These are phyloP conservation scores for Microbotryum saponariae DNA, from an alignment of 1,284 basidiomycete genomes.

Conservation along the genomic window DNA sequence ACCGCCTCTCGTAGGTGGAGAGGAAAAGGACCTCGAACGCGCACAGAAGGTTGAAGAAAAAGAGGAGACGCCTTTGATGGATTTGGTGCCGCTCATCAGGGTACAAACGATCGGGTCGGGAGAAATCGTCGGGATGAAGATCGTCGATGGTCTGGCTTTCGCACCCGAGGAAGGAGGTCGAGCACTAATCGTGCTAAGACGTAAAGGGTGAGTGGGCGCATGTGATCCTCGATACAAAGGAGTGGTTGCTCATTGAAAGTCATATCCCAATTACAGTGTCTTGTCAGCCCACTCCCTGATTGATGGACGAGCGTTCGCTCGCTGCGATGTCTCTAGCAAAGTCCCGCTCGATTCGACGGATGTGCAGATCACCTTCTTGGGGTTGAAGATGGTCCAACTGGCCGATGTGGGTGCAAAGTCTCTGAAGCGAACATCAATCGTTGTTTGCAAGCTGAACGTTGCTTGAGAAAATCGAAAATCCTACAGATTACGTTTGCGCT, in stretches of 20 bases:
- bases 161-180: conserved; percentile 1
- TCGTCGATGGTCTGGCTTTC: background rate
- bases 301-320: conserved; percentile 16
- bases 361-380: background rate
- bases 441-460: background rate
- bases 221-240: background rate
- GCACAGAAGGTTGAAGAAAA: background rate
- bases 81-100: conserved; percentile 9
- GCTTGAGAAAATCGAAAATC: no score
- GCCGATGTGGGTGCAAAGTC: conserved; percentile 2
- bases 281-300: conserved; percentile 17
- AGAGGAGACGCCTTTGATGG: background rate
- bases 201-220: conserved; percentile 16
- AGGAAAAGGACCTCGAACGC: background rate
- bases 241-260: background rate
- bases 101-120: conserved; percentile 11
- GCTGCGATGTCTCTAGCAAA: background rate
- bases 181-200: conserved; percentile 9
- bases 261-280: background rate
- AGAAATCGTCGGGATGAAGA: conserved; percentile 9
- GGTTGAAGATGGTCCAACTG: background rate
- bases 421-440: no score
- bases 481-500: conserved; percentile 4
- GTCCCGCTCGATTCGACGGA: background rate
- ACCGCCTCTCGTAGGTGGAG: no score